Base-by-base conservation (phyloP, 306 rosid species). In the Quercus mongolica region DNA sequence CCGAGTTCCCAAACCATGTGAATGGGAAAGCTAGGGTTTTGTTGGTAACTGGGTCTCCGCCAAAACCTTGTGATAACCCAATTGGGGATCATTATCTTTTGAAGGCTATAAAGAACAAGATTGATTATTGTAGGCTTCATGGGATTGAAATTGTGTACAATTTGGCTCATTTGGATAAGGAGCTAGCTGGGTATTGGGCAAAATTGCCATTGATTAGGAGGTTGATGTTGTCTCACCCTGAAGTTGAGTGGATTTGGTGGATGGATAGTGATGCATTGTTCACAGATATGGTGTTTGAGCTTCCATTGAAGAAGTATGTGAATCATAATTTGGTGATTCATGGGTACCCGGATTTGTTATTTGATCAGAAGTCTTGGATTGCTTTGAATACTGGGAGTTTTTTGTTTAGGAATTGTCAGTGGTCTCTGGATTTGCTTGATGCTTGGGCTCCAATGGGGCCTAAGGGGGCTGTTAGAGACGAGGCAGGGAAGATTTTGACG, bases 171-270 rank as follows among this genome's bases (percentile, higher is more conserved):
- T 74, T 95, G 81, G 99, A 95, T 75, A 86, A 86, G 79, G 98
- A 95, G 21, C 98, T 95, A 28, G 97, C 99, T 71, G 99, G 99
- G 5, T 95, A 95, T 73, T 95, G 99, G 99, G 96, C 99, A 4
- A 95, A 95, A 76, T 79, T 95, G 92, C 99, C 99, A 0, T 86
- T 95, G 92, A 85, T 95, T 75, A 38, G 99, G 75, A 83, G 91
- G 78, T 61, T 95, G 80, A 95, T 93, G 99, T 56, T 95, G 81
- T 93, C 99, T 2, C 99, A 95, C 52, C 98, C 98, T 0, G 99
- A 95, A 75, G 99, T 95, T 3, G 98, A 95, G 81, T 95, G 99
- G 99, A 95, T 95, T 86, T 95, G 99, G 99, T 95, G 99, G 99
- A 91, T 95, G 99, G 99, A 96, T 31, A 96, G 99, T 80, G 99